Base-by-base conservation (phyloP, 140 eudicot species). In the Oenanthe javanica region DNA sequence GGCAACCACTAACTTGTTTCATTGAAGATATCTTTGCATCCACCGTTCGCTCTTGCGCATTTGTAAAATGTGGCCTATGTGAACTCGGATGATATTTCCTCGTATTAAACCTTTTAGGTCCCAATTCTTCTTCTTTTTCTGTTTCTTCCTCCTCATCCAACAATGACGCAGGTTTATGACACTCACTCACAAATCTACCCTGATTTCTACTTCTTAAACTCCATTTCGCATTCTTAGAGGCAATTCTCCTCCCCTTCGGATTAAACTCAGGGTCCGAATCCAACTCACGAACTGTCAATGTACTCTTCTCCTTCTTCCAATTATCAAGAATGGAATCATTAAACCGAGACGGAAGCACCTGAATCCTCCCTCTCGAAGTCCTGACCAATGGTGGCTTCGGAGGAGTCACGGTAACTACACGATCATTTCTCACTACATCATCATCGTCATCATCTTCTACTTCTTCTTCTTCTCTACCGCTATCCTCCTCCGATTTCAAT, bases 351-450 rank as follows among this genome's bases (percentile, higher is more conserved):
- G 99, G 99, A 50, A 93, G 86, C 66, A 90, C 99, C 94, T 96
- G 99, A 75, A 93, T 97, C 48, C 97, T 89, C 16, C 99, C 99
- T 40, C 99, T 48, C 9, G 97, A 90, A 19, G 99, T 95, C 84
- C 97, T 89, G 55, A 95, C 97, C 87, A 95, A 79, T 57, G 99
- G 90, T 47, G 99, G 97, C 84, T 90, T 82, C 52, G 91, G 72
- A 21, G 85, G 77, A 21, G 85, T 80, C 81, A 81, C 85, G 75
- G 79, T 77, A 59, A 71, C 76, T 80, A 86, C 90, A 23, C 79
- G 80, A 72, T 80, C 89, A 75, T 55, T 66, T 23, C 8, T 72
- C 55, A 63, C 71, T 2, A 48, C 87, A 43, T 77, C 79, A 63
- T 80, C 70, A 8, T 61, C 70, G 1, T 61, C 69, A 0, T 59